Conservation (phyloP, 1,284 basidiomycete genomes). For the Flammula alnicola region DNA sequence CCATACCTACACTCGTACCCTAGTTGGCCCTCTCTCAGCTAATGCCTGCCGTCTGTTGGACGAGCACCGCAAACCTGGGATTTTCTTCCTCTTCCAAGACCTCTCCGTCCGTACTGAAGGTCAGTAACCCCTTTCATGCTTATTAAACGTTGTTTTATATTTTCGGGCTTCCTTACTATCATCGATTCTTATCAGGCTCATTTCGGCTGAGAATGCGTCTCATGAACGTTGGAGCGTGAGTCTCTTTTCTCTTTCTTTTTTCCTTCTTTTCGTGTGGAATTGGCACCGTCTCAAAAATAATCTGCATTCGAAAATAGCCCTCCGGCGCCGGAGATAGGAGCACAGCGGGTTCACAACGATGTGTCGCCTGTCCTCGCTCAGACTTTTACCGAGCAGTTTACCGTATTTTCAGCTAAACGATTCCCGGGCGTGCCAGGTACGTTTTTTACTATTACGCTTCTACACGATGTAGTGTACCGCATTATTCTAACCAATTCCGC, state of each 20-base stretch:
- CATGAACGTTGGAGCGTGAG: constrained; percentile 87
- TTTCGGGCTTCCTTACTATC: constrained; percentile 17
- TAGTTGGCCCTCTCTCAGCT: constrained; percentile 86
- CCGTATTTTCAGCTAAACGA: constrained; percentile 90
- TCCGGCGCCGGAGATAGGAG: constrained; percentile 73
- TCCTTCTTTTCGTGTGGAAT: constrained; percentile 7
- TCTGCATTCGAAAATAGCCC: constrained; percentile 46
- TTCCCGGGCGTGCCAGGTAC: constrained; percentile 91
- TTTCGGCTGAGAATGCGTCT: constrained; percentile 81
- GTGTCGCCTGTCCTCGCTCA: constrained; percentile 80
- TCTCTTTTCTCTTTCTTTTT: constrained; percentile 23
- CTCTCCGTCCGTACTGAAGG: constrained; percentile 83
- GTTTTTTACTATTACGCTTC: constrained; percentile 29
- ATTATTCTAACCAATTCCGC: constrained; percentile 11
- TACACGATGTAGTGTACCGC: constrained; percentile 4
- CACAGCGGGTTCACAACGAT: constrained; percentile 63
- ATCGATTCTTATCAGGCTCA: constrained; percentile 45
- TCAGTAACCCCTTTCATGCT: constrained; percentile 16
- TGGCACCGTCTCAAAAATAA: constrained; percentile 13
- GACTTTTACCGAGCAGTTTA: constrained; percentile 85
- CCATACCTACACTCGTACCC: constrained; percentile 80
- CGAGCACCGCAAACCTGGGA: constrained; percentile 80
- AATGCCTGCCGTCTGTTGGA: constrained; percentile 84
- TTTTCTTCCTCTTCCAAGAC: constrained; percentile 62
- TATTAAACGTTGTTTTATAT: not conserved